Conservation (phyloP, 257 asterid genomes). For the Solanum gracilifrons region DNA sequence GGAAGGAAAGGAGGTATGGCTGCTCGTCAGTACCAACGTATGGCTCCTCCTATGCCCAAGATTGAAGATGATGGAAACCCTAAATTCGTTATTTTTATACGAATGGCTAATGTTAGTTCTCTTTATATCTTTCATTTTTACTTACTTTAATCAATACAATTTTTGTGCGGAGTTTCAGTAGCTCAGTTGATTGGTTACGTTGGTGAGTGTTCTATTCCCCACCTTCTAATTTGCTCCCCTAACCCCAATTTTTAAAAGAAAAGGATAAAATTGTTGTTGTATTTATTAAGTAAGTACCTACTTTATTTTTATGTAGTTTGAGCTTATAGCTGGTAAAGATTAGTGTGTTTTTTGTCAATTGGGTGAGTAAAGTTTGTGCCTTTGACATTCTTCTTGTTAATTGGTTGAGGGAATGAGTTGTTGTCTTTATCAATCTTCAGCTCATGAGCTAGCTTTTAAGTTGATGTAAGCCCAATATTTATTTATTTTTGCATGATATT, state of each 20-base stretch:
- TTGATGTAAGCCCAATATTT: neutral
- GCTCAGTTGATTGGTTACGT: neutral
- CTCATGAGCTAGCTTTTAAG: neutral
- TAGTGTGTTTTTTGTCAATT: neutral
- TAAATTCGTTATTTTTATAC: conserved; percentile 75
- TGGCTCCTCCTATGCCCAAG: conserved; percentile 65
- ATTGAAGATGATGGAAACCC: conserved; percentile 99
- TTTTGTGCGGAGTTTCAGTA: neutral
- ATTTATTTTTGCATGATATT: neutral
- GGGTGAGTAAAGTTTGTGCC: neutral
- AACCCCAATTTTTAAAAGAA: too few species aligned
- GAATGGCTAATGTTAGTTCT: conserved; percentile 66
- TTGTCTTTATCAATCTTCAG: neutral
- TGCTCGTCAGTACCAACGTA: conserved; percentile 53
- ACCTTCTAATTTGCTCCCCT: too few species aligned
- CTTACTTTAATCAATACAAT: neutral
- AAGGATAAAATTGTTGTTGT: neutral
- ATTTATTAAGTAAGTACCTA: neutral
- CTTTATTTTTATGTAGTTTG: neutral
- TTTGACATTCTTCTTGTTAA: neutral
- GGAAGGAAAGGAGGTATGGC: conserved; percentile 94
- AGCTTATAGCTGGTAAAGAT: neutral
- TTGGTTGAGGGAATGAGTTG: neutral
- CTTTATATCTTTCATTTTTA: neutral
- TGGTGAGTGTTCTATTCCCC: too few species aligned